Conservation (phyloP, 2,329 filamentous ascomycete genomes). For the Cadophora malorum region DNA sequence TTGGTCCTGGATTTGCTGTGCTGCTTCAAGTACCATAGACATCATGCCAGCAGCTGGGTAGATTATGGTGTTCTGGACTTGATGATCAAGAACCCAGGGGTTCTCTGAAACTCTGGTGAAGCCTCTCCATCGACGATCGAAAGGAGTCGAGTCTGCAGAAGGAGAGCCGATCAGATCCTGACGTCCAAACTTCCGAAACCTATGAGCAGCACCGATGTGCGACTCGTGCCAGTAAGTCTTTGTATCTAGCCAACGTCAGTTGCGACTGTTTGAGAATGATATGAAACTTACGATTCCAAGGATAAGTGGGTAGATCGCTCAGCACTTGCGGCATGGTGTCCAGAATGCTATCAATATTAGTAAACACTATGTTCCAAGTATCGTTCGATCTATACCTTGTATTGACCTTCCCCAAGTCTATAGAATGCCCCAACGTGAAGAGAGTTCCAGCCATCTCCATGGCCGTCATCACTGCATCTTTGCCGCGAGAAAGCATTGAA, state of each 20-base stretch:
- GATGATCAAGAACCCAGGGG: constrained; percentile 53
- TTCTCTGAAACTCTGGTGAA: constrained; percentile 44
- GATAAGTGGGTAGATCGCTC: constrained; percentile 55
- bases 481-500: constrained; percentile 16
- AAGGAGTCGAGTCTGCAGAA: constrained; percentile 37
- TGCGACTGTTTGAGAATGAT: constrained; percentile 36
- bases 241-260: constrained; percentile 9
- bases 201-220: constrained; percentile 42
- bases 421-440: constrained; percentile 1
- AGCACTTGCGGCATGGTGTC: constrained; percentile 9
- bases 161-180: constrained; percentile 57
- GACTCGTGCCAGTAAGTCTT: constrained; percentile 55
- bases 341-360: constrained; percentile 41
- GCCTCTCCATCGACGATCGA: constrained; percentile 47
- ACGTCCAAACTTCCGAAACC: constrained; percentile 52
- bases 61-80: constrained; percentile 40
- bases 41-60: constrained; percentile 48
- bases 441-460: constrained; percentile 17
- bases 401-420: constrained; percentile 13
- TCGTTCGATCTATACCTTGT: background rate
- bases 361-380: constrained; percentile 46
- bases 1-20: constrained; percentile 15
- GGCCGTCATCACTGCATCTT: constrained; percentile 9
- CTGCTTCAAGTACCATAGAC: constrained; percentile 46
- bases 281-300: constrained; percentile 58